phyloP scores from a whole-genome alignment of 1,284 basidiomycete species.

The Rhodotorula sp. region DNA sequence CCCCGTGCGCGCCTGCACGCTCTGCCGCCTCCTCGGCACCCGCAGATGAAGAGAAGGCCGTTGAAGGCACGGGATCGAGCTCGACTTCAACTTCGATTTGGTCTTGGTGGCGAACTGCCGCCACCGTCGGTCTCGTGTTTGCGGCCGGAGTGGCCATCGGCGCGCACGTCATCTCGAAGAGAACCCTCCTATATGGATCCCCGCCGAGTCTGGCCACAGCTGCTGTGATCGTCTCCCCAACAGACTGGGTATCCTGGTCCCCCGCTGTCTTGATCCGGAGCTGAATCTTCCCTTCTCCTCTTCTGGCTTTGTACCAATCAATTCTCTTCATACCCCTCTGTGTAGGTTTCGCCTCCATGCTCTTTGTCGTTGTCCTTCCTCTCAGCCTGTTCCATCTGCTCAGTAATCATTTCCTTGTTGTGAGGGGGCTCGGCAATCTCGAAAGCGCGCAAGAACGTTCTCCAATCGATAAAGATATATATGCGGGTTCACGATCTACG shows the following conservation, averaged over 20 bases:
- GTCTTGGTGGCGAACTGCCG: constrained; percentile 9
- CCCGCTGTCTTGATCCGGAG: neutral
- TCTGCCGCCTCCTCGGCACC: neutral
- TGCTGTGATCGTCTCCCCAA: neutral
- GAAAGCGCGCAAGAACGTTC: neutral
- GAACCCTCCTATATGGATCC: neutral
- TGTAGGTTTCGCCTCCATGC: neutral
- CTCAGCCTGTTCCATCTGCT: neutral
- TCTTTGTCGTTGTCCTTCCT: neutral
- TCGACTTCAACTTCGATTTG: neutral
- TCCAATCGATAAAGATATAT: no score
- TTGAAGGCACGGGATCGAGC: neutral
- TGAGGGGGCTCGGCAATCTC: neutral
- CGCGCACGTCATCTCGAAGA: neutral
- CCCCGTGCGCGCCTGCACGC: neutral
- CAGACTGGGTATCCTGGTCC: neutral
- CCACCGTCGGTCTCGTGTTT: constrained; percentile 23
- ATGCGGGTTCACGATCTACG: neutral
- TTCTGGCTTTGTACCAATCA: neutral
- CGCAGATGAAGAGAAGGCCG: neutral
- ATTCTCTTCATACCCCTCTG: neutral
- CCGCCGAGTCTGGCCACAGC: neutral
- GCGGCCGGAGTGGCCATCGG: constrained; percentile 24
- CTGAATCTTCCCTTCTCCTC: neutral
- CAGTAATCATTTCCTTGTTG: neutral